A percentile compares a stretch with the other conserved stretches of the same genome.
These are phyloP conservation scores for Mortierella sp. DNA, from an alignment of 371 early-diverging fungal genomes.

Conservation along the genomic window DNA sequence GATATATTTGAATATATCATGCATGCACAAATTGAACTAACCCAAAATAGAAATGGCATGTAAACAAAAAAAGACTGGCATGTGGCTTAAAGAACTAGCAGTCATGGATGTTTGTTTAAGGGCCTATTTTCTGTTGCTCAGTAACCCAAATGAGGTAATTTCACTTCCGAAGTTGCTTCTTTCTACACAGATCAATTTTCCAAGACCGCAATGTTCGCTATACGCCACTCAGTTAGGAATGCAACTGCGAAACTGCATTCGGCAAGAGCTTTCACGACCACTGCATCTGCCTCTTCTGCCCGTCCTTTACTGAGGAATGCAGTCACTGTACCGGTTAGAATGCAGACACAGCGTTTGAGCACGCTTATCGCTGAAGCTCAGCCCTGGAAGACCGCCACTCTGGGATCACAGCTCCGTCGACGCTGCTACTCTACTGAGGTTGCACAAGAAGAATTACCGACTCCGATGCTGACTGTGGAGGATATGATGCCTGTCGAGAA, in stretches of 20 bases:
- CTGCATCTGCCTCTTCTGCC: background rate
- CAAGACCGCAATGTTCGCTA: slow-evolving; percentile 34
- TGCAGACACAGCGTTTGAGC: slow-evolving; percentile 35
- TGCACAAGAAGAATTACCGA: slow-evolving; percentile 28
- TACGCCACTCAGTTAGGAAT: slow-evolving; percentile 33
- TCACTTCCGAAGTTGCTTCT: slow-evolving; percentile 1
- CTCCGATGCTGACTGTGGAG: slow-evolving; percentile 36
- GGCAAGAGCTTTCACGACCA: slow-evolving; percentile 19
- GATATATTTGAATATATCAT: background rate
- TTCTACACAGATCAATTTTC: slow-evolving; percentile 4
- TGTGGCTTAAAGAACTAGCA: slow-evolving; percentile 1
- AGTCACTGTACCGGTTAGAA: slow-evolving; percentile 8
- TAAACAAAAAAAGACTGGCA: background rate
- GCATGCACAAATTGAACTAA: background rate
- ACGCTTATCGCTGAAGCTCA: slow-evolving; percentile 24
- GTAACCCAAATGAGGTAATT: background rate
- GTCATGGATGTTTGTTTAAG: background rate
- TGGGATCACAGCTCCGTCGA: slow-evolving; percentile 24
- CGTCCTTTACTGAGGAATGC: slow-evolving; percentile 27
- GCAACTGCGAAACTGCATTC: slow-evolving; percentile 14
- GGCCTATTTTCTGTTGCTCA: background rate
- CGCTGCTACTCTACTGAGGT: slow-evolving; percentile 32
- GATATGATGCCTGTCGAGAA: slow-evolving; percentile 56
- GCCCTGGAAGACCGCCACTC: slow-evolving; percentile 14
- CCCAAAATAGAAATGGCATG: background rate